Evolutionary conservation across 108 stramenopile genomes (phyloP).

Genomic region (Nitzschia sp.): DNA sequence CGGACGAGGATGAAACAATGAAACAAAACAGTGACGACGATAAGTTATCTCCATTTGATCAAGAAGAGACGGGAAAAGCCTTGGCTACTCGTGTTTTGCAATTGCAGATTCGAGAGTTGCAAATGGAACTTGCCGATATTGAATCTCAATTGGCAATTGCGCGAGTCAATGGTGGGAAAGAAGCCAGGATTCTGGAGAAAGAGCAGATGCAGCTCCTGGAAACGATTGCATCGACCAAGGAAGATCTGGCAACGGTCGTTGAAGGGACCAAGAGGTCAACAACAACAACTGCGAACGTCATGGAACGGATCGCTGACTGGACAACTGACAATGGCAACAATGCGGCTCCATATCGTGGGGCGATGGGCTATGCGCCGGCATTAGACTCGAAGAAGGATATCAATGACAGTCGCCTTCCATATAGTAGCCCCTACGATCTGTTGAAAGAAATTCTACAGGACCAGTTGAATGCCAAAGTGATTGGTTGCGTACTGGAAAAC

Average conservation of each 20-base stretch:
- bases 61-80: conserved; percentile 25
- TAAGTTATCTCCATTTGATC: too few species aligned
- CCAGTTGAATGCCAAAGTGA: conserved; percentile 74
- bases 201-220: background rate
- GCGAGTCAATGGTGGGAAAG: background rate
- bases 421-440: conserved; percentile 70
- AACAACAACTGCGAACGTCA: background rate
- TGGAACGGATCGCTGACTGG: conserved; percentile 24
- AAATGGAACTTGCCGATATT: conserved; percentile 70
- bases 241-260: conserved; percentile 10
- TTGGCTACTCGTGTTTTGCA: conserved; percentile 65
- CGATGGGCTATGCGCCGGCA: conserved; percentile 73
- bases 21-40: conserved; percentile 6
- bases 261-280: background rate
- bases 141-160: conserved; percentile 64
- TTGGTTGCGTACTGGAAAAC: conserved; percentile 80
- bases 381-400: conserved; percentile 47
- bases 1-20: conserved; percentile 20
- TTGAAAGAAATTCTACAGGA: conserved; percentile 69
- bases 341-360: conserved; percentile 77
- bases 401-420: conserved; percentile 30
- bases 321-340: conserved; percentile 32
- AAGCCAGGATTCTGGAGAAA: background rate
- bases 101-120: conserved; percentile 63
- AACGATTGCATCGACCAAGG: conserved; percentile 1